Base-by-base conservation (phyloP, 2,329 filamentous ascomycete species). In the Cercospora sojina region DNA sequence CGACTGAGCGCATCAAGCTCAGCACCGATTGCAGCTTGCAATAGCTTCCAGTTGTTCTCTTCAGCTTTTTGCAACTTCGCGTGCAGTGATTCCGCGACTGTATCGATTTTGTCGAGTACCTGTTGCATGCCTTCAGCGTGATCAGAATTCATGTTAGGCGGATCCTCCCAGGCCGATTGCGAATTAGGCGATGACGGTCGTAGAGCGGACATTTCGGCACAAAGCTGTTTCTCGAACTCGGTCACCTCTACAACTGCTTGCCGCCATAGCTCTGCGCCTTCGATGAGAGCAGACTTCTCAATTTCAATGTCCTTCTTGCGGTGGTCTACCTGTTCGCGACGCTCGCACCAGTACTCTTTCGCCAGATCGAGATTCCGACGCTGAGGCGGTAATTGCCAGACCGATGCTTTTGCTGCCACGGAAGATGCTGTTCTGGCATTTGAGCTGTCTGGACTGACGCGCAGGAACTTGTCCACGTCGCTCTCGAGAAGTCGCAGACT, bases 1-100 rank as follows among this genome's bases (percentile, higher is more conserved):
- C 89, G 85, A 32, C 80, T 80, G 67, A 91, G 88, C 2, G 89
- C 88, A 66, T 90, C 88, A 1, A 91, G 74, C 75, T 92, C 91
- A 0, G 91, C 91, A 0, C 90, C 90, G 35, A 94, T 87, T 10
- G 90, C 90, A 60, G 87, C 91, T 4, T 93, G 88, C 18, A 94
- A 81, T 16, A 93, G 79, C 64, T 90, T 93, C 91, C 91, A 94
- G 16, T 84, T 83, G 64, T 85, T 85, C 1, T 82, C 79, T 67
- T 90, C 86, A 0, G 88, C 88, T 2, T 83, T 74, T 1, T 82
- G 79, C 27, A 88, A 73, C 20, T 84, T 83, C 16, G 81, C 78
- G 62, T 88, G 83, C 3, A 94, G 78, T 2, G 84, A 83, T 0
- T 73, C 71, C 12, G 89, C 83, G 4, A 89, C 84, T 3, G 74